phyloP scores from a whole-genome alignment of 306 rosid species.

The Quercus mongolica region DNA sequence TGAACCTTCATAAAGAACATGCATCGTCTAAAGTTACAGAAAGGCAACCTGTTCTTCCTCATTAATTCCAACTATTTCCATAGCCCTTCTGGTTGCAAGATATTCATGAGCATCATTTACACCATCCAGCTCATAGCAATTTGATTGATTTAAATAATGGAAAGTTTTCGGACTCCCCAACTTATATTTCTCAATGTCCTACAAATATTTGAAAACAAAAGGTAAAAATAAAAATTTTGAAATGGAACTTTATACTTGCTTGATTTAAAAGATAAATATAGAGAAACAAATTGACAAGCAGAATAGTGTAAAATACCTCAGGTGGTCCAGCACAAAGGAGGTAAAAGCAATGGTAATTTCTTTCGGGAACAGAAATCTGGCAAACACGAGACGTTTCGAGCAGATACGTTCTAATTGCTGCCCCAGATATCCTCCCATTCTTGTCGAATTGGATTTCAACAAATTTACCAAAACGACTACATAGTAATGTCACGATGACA shows the following conservation, averaged over 20 bases:
- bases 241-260: neutral
- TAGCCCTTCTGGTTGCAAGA: slow-evolving; percentile 94
- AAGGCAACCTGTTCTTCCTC: slow-evolving; percentile 77
- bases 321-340: slow-evolving; percentile 94
- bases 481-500: slow-evolving; percentile 30
- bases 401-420: slow-evolving; percentile 85
- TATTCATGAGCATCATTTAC: slow-evolving; percentile 86
- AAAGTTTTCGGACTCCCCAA: slow-evolving; percentile 72
- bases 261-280: neutral
- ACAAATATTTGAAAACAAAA: slow-evolving; percentile 6
- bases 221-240: neutral
- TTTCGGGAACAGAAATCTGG: slow-evolving; percentile 91
- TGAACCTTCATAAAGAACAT: too few species aligned
- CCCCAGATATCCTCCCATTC: slow-evolving; percentile 97
- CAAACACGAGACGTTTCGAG: slow-evolving; percentile 98
- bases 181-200: slow-evolving; percentile 82
- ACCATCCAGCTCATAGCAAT: slow-evolving; percentile 78
- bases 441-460: slow-evolving; percentile 98
- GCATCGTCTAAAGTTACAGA: slow-evolving; percentile 13
- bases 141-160: slow-evolving; percentile 95
- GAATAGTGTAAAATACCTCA: slow-evolving; percentile 54
- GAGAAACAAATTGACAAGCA: slow-evolving; percentile 14
- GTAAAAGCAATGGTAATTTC: slow-evolving; percentile 97
- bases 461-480: slow-evolving; percentile 99
- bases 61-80: slow-evolving; percentile 96